Evolutionary conservation across 768 basidiomycete species (phyloP).

Genomic region (Cystofilobasidium ferigula): DNA sequence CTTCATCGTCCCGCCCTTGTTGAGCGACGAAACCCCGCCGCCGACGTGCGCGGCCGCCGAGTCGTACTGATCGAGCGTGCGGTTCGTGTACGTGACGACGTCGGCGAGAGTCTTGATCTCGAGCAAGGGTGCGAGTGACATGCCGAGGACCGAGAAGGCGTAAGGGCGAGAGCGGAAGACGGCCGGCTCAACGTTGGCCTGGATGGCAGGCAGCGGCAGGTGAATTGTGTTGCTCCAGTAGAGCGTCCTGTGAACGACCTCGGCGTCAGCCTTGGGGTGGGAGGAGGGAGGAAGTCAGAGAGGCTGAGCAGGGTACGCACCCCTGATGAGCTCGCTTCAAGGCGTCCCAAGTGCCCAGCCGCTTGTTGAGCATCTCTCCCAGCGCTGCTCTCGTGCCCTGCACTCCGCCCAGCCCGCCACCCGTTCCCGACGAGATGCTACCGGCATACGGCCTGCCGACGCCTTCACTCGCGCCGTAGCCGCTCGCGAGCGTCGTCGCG

Average conservation of each 20-base stretch:
- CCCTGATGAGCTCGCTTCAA: slow-evolving; percentile 11
- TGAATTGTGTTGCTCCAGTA: slow-evolving; percentile 13
- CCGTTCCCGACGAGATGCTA: not conserved
- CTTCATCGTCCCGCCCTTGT: slow-evolving; percentile 5
- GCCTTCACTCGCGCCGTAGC: not conserved
- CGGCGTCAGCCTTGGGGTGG: not conserved
- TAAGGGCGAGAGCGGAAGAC: slow-evolving; percentile 3
- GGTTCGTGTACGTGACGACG: not conserved
- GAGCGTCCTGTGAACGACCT: not conserved
- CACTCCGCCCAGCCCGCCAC: not conserved
- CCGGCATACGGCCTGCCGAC: not conserved
- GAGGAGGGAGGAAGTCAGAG: not conserved
- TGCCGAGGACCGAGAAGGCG: slow-evolving; percentile 12
- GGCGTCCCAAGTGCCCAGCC: slow-evolving; percentile 3
- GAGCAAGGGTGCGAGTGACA: slow-evolving; percentile 11
- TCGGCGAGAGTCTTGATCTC: not conserved
- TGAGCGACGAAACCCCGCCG: not conserved
- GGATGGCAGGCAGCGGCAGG: not conserved
- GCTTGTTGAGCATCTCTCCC: slow-evolving; percentile 1
- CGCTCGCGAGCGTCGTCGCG: not conserved
- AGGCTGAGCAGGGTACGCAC: not conserved
- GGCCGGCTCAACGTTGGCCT: not conserved
- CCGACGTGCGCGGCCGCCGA: not conserved
- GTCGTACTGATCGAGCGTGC: slow-evolving; percentile 5
- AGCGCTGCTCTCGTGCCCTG: not conserved